Evolutionary conservation across 83 land plant species (phyloP), one percentile per base, ranked within the genome.

Genomic region (Thuja plicata): DNA sequence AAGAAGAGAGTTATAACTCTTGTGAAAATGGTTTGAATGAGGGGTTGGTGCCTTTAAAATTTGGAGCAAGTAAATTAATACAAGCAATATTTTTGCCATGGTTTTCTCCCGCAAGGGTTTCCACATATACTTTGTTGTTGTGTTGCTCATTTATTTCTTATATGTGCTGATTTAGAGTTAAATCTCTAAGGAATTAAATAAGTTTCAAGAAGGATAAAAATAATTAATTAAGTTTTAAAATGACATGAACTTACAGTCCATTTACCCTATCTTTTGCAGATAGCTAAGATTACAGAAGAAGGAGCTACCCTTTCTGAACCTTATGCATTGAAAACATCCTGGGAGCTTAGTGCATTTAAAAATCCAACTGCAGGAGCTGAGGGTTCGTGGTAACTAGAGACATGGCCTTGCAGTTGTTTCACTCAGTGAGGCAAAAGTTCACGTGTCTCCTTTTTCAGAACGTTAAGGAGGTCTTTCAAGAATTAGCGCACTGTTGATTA

Each of bases 331-430:
- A 94, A 92, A 89, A 92, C 97, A 2, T 86, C 83, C 88, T 96
- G 97, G 97, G 95, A 91, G 9, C 92, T 91, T 76, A 87, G 91
- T 50, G 96, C 97, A 45, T 96, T 96, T 91, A 79, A 96, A 86
- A 95, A 96, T 62, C 97, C 97, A 80, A 89, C 94, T 21, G 87
- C 81, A 15, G 92, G 91, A 70, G 95, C 95, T 52, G 95, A 90
- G 32, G 97, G 97, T 62, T 90, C 97, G 50, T 96, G 97, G 97
- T 96, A 94, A 83, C 15, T 30, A 45, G 85, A 83, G 32, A 46
- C 85, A 83, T 83, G 85, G 13, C 15, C 17, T n/a, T 83, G 87
- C 71, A 19, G 87, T 86, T 60, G 40, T 86, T 19, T 86, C 62
- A 60, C 7, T 86, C 19, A n/a, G 38, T 15, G 71, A 54, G 78